A percentile compares a stretch with the other conserved stretches of the same genome.
phyloP scores from a whole-genome alignment of 192 early-diverging fungal genomes.

The Chytriomyces sp. region DNA sequence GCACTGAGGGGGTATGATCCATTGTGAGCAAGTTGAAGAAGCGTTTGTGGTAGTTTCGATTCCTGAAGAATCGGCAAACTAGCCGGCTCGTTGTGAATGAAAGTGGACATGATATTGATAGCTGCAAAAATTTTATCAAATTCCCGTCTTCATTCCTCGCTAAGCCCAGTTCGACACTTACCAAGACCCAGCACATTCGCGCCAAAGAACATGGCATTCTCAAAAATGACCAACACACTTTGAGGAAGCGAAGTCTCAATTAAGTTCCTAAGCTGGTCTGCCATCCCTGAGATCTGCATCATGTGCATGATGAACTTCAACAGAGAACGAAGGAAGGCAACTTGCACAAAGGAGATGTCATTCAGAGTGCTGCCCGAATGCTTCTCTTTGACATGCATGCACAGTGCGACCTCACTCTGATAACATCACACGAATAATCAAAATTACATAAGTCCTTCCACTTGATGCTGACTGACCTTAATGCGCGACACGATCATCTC shows the following conservation, averaged over 20 bases:
- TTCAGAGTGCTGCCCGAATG: background rate
- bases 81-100: constrained; percentile 98
- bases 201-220: constrained; percentile 76
- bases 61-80: constrained; percentile 94
- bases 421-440: background rate
- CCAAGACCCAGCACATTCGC: constrained; percentile 79
- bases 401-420: constrained; percentile 60
- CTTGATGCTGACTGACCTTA: constrained; percentile 45
- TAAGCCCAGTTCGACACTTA: no score
- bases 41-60: constrained; percentile 77
- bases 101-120: constrained; percentile 89
- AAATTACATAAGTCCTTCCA: background rate
- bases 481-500: constrained; percentile 77
- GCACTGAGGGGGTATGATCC: constrained; percentile 75
- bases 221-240: constrained; percentile 73
- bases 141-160: no score
- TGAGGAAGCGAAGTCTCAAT: constrained; percentile 85
- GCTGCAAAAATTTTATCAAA: constrained; percentile 45
- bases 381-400: constrained; percentile 28
- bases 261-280: constrained; percentile 90
- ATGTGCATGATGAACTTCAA: constrained; percentile 91
- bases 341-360: constrained; percentile 70
- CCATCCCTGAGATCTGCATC: constrained; percentile 90
- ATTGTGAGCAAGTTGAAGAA: constrained; percentile 68
- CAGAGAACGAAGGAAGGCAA: constrained; percentile 80